Conservation (phyloP, 495 filamentous ascomycete species). For the Xylaria scruposa region DNA sequence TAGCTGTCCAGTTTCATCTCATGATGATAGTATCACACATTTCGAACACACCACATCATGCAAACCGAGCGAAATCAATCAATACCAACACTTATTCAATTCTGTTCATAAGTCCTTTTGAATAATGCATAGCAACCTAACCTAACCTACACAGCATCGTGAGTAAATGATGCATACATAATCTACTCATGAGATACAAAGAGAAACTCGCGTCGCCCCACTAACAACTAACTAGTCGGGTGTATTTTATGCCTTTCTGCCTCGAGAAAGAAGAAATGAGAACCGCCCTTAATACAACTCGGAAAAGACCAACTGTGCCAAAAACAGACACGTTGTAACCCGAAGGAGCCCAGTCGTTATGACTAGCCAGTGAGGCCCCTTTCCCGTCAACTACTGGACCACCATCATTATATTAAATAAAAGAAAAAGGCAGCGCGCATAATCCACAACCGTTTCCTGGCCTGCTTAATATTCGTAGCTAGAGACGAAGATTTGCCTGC, state of each 20-base stretch:
- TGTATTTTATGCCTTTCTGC: constrained; percentile 2
- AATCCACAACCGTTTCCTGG: neutral
- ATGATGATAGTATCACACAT: neutral
- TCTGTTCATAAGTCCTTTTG: neutral
- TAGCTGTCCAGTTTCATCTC: too few relatives aligned
- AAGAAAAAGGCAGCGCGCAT: constrained; percentile 6
- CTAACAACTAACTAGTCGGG: neutral
- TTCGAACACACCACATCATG: neutral
- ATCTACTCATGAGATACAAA: neutral
- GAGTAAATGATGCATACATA: neutral
- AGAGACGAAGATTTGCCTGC: neutral
- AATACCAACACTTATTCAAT: neutral
- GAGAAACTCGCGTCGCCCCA: neutral
- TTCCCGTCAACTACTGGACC: neutral
- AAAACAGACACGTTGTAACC: neutral
- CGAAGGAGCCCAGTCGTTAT: neutral
- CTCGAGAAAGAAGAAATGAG: neutral
- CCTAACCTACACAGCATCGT: constrained; percentile 15
- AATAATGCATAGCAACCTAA: neutral
- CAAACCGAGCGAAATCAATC: neutral
- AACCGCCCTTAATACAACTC: neutral
- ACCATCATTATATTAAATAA: constrained; percentile 21
- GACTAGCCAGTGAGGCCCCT: neutral
- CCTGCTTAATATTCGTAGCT: neutral
- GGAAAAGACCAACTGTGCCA: neutral